Conservation (phyloP, 768 basidiomycete species). For the Sporobolomyces pararoseus region DNA sequence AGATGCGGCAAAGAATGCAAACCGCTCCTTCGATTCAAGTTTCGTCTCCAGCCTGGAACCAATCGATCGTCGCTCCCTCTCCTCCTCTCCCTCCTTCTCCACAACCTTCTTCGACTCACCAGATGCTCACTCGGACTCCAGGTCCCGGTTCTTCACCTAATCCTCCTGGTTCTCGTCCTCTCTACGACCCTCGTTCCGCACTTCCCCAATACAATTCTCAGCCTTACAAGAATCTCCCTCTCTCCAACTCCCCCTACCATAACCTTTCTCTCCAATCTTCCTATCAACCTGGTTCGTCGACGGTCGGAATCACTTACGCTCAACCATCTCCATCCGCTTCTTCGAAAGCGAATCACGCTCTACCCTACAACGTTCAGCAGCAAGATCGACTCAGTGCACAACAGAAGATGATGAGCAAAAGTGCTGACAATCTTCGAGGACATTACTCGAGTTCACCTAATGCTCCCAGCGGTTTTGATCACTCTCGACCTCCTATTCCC, state of each 20-base stretch:
- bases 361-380: slow-evolving; percentile 17
- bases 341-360: background rate
- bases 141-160: background rate
- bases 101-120: slow-evolving; percentile 3
- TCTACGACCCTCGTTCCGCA: slow-evolving; percentile 7
- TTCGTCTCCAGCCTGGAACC: slow-evolving; percentile 15
- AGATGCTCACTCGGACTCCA: slow-evolving; percentile 1
- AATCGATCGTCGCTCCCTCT: background rate
- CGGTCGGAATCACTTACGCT: slow-evolving; percentile 9
- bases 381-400: slow-evolving; percentile 1
- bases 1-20: slow-evolving; percentile 19
- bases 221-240: slow-evolving; percentile 33
- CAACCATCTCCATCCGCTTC: background rate
- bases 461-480: background rate
- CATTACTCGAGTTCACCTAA: background rate
- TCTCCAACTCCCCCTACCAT: slow-evolving; percentile 35
- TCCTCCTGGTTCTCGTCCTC: background rate
- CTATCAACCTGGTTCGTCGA: slow-evolving; percentile 11
- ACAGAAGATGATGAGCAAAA: slow-evolving; percentile 14
- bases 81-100: slow-evolving; percentile 1
- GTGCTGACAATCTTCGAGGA: slow-evolving; percentile 38
- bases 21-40: slow-evolving; percentile 23
- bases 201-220: slow-evolving; percentile 26
- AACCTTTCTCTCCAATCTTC: slow-evolving; percentile 33
- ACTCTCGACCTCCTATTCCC: background rate